phyloP scores from a whole-genome alignment of 345 rosid genomes.

The Reutealis trisperma region DNA sequence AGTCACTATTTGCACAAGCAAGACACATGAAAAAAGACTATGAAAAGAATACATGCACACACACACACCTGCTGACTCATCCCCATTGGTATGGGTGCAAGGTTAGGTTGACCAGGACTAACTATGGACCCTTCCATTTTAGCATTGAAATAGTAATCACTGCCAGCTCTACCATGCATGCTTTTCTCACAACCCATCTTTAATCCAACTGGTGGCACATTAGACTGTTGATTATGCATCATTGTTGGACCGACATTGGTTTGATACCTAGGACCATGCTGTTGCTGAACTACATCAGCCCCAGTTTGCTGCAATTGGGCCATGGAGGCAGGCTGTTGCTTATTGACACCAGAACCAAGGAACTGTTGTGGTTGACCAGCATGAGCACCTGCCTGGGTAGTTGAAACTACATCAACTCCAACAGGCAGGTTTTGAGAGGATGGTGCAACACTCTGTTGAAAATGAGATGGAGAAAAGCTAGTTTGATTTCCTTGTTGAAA shows the following conservation, averaged over 20 bases:
- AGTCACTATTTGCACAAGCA: background rate
- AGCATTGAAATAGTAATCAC: constrained; percentile 47
- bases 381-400: constrained; percentile 47
- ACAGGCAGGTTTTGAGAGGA: constrained; percentile 54
- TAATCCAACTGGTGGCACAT: constrained; percentile 47
- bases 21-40: background rate
- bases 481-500: constrained; percentile 54
- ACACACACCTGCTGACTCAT: constrained; percentile 45
- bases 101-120: constrained; percentile 59
- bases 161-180: constrained; percentile 58
- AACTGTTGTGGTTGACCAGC: constrained; percentile 57
- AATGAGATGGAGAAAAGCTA: constrained; percentile 63
- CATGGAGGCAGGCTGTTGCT: constrained; percentile 46
- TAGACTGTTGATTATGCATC: constrained; percentile 58
- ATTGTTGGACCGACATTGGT: constrained; percentile 51
- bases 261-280: constrained; percentile 55
- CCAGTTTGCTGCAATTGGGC: constrained; percentile 57
- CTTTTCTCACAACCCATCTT: constrained; percentile 54
- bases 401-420: constrained; percentile 47
- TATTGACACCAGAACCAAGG: constrained; percentile 50
- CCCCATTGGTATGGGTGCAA: constrained; percentile 54
- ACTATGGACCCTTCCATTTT: constrained; percentile 59
- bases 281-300: constrained; percentile 55
- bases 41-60: background rate
- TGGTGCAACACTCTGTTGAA: constrained; percentile 48